phyloP scores from a whole-genome alignment of 2,329 filamentous ascomycete species.

The Moelleriella libera region DNA sequence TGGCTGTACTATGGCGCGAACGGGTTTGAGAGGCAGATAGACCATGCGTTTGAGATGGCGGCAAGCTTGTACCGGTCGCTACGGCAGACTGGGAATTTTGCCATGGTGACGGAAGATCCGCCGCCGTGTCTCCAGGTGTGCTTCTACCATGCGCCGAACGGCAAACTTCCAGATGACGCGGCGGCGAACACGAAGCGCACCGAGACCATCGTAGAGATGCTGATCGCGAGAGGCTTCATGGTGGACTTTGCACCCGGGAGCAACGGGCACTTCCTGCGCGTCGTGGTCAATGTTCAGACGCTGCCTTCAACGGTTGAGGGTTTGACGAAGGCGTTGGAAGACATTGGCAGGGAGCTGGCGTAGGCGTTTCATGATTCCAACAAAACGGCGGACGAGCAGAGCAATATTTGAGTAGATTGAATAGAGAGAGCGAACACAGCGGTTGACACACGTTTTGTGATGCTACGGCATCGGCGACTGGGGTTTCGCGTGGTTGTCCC shows the following conservation, averaged over 20 bases:
- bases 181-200: conserved; percentile 35
- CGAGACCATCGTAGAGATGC: conserved; percentile 28
- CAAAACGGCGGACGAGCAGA: too few species aligned
- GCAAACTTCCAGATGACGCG: conserved; percentile 27
- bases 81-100: conserved; percentile 41
- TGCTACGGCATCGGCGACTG: too few species aligned
- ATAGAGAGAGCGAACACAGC: too few species aligned
- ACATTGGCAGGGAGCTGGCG: conserved; percentile 20
- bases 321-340: conserved; percentile 37
- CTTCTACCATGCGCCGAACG: conserved; percentile 64
- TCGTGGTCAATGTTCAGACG: conserved; percentile 45
- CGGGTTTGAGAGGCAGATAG: conserved; percentile 58
- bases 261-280: conserved; percentile 42
- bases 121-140: conserved; percentile 88
- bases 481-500: too few species aligned
- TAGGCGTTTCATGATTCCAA: background rate
- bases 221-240: conserved; percentile 43
- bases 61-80: conserved; percentile 52
- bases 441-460: too few species aligned
- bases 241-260: conserved; percentile 45
- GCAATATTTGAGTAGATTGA: too few species aligned
- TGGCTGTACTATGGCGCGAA: conserved; percentile 79
- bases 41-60: conserved; percentile 60
- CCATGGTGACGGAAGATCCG: conserved; percentile 59
- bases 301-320: conserved; percentile 34